These are phyloP conservation scores for Didymella exigua DNA, from an alignment of 2,329 filamentous ascomycete species.

Conservation along the genomic window DNA sequence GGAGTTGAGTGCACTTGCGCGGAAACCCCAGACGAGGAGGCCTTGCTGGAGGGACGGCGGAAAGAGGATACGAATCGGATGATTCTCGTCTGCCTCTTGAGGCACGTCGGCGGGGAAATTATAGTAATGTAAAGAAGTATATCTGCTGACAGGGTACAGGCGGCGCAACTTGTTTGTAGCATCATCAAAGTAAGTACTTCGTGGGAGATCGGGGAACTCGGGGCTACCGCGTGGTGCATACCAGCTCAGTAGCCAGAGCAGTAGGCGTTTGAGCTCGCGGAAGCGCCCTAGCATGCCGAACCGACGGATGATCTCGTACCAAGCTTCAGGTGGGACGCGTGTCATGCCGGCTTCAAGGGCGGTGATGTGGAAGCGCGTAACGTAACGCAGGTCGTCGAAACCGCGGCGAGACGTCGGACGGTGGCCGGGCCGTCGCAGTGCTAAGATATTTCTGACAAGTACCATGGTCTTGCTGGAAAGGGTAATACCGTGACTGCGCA, in stretches of 20 bases:
- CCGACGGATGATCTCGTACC: constrained; percentile 65
- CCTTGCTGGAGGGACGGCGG: constrained; percentile 32
- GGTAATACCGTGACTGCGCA: constrained; percentile 53
- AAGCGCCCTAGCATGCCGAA: constrained; percentile 63
- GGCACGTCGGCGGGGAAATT: constrained; percentile 18
- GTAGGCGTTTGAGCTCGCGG: constrained; percentile 58
- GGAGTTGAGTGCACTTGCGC: constrained; percentile 33
- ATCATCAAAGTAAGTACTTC: constrained; percentile 29
- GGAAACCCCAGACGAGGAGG: constrained; percentile 45
- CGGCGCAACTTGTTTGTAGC: constrained; percentile 27
- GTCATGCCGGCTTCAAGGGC: constrained; percentile 53
- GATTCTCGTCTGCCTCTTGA: constrained; percentile 15
- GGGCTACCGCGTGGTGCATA: constrained; percentile 37
- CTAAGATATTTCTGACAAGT: constrained; percentile 51
- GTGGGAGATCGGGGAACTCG: constrained; percentile 29
- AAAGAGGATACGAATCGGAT: constrained; percentile 40
- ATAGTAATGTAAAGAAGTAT: constrained; percentile 18
- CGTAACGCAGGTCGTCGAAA: constrained; percentile 51
- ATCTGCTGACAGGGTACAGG: constrained; percentile 15
- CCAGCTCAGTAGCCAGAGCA: constrained; percentile 57
- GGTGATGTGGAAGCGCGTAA: constrained; percentile 56
- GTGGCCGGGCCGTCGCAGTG: constrained; percentile 46
- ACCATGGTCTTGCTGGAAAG: constrained; percentile 52
- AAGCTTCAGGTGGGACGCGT: constrained; percentile 52
- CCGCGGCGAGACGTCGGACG: constrained; percentile 29